These are phyloP conservation scores for Jacaranda mimosifolia DNA, from an alignment of 257 asterid genomes.

Conservation along the genomic window DNA sequence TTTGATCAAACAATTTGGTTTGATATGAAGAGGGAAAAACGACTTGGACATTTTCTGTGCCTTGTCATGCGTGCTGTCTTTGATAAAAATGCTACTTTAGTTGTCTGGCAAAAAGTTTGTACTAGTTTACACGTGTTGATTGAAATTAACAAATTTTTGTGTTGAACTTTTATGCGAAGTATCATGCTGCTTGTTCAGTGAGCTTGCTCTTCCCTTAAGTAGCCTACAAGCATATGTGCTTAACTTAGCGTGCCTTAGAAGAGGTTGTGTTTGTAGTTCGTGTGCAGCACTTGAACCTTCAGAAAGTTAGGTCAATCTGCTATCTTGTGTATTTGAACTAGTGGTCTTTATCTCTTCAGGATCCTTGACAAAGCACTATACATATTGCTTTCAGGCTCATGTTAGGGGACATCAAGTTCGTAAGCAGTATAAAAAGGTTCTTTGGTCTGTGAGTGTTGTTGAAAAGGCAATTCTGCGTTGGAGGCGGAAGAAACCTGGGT, in stretches of 20 bases:
- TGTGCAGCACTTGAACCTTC: slow-evolving; percentile 3
- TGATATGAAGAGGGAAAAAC: too few relatives aligned
- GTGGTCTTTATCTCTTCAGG: neutral
- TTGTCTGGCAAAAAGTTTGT: neutral
- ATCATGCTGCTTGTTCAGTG: too few relatives aligned
- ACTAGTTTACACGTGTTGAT: neutral
- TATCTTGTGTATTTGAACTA: neutral
- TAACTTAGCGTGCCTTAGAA: neutral
- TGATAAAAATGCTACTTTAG: neutral
- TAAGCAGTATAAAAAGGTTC: slow-evolving; percentile 38
- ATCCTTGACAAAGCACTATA: neutral
- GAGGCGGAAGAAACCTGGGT: slow-evolving; percentile 44
- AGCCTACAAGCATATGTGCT: neutral
- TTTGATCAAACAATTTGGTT: too few relatives aligned
- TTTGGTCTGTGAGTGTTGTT: slow-evolving; percentile 43
- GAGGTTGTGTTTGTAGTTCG: neutral
- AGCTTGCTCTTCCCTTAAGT: too few relatives aligned
- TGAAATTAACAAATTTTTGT: too few relatives aligned
- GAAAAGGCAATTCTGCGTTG: slow-evolving; percentile 47
- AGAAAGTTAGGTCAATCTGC: neutral
- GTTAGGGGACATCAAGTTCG: slow-evolving; percentile 43
- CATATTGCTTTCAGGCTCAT: slow-evolving; percentile 37
- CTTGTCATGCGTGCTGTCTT: neutral
- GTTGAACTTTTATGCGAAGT: too few relatives aligned
- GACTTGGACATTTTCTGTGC: neutral